Base-by-base conservation (phyloP, 345 rosid species). In the Brassica incana region DNA sequence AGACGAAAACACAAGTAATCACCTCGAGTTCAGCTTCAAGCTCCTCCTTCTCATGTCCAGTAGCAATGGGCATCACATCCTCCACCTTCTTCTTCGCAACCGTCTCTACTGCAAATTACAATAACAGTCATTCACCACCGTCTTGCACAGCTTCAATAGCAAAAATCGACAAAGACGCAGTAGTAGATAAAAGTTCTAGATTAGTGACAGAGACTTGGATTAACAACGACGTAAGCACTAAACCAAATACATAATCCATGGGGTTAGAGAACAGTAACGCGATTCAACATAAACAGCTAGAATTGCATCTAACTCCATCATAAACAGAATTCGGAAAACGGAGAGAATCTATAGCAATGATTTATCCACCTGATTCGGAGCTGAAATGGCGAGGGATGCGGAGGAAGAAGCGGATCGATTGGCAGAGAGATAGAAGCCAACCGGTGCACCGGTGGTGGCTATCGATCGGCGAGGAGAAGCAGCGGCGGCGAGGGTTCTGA, bases 11-110 rank as follows among this genome's bases (percentile, higher is more conserved):
- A 72, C 2, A 7, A 72, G 29, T 4, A 76, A 65, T 59, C 69
- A 94, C 97, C 98, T 86, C 73, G 50, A 91, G 74, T 82, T 88
- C 94, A 67, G 89, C 87, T 74, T 88, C 30, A 29, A 29, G 30
- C 30, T 29, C 30, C 30, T 29, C 30, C 30, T 29, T 29, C 30
- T 29, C 30, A 29, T 29, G 30, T 29, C 97, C 97, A 38, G 97
- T 92, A 1, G 97, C 97, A 80, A 91, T 88, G 11, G 92, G 97
- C 90, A 87, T 85, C 38, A 89, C 83, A 83, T 90, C 90, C 81
- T 89, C 97, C 66, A 88, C 88, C 85, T 88, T 89, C 86, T 84
- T 89, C 81, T 84, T 71, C 65, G 81, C 20, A 25, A 14, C 2
- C 5, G 35, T 45, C 36, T 45, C 72, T 5, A 52, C 85, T 82